These are phyloP conservation scores for Acidomyces sp. DNA, from an alignment of 495 filamentous ascomycete species.

Conservation along the genomic window DNA sequence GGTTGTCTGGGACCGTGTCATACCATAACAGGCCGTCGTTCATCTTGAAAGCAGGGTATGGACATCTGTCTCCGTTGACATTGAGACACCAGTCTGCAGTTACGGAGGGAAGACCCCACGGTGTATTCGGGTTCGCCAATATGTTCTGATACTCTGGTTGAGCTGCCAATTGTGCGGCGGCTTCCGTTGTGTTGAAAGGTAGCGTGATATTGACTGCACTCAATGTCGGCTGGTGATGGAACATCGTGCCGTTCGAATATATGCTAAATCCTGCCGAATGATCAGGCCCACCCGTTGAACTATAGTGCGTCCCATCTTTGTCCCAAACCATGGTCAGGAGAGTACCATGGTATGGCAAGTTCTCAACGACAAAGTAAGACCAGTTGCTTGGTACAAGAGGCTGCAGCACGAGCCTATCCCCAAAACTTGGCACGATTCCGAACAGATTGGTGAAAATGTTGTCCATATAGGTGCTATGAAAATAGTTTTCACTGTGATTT, in stretches of 20 bases:
- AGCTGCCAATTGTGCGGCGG: constrained; percentile 14
- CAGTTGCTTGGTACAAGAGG: constrained; percentile 33
- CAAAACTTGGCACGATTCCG: constrained; percentile 30
- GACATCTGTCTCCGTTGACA: constrained; percentile 20
- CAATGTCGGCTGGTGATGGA: constrained; percentile 17
- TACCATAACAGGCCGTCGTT: constrained; percentile 36
- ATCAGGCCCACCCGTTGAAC: constrained; percentile 9
- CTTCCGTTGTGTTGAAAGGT: constrained; percentile 16
- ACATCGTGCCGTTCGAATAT: constrained; percentile 27
- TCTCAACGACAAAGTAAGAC: constrained; percentile 36
- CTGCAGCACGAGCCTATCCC: constrained; percentile 28
- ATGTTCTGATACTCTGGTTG: constrained; percentile 32
- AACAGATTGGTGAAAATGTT: constrained; percentile 36
- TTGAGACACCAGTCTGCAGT: constrained; percentile 28
- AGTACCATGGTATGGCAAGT: constrained; percentile 34
- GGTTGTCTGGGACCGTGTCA: constrained; percentile 32
- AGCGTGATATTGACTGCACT: constrained; percentile 13
- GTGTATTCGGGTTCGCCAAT: constrained; percentile 31
- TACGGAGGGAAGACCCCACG: constrained; percentile 28
- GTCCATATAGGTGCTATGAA: constrained; percentile 36
- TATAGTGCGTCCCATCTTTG: constrained; percentile 29
- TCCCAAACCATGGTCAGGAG: constrained; percentile 33
- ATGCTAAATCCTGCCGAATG: constrained; percentile 25
- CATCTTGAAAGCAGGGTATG: constrained; percentile 27
- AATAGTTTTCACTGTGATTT: constrained; percentile 36